A percentile compares a stretch with the other conserved stretches of the same genome.
phyloP scores from a whole-genome alignment of 352 stramenopile genomes.

The Phytophthora meadii region DNA sequence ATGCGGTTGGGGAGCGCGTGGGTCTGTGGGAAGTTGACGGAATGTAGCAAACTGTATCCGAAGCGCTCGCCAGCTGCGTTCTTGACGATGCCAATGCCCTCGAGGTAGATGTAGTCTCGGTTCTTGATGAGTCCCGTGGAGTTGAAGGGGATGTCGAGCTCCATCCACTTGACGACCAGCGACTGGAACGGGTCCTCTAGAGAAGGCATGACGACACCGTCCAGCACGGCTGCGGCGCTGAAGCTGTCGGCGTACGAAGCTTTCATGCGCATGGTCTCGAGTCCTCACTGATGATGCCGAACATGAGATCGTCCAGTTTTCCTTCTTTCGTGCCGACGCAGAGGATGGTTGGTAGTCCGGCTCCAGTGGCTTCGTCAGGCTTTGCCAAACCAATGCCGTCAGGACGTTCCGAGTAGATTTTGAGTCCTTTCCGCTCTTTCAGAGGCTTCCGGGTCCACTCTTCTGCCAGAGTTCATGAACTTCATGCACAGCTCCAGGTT shows the following conservation, averaged over 20 bases:
- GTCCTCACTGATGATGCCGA: conserved; percentile 12
- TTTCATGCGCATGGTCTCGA: conserved; percentile 12
- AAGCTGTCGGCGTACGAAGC: conserved; percentile 6
- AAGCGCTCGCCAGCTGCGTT: conserved; percentile 2
- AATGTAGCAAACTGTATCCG: conserved; percentile 7
- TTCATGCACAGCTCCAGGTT: conserved; percentile 8
- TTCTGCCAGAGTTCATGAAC: conserved; percentile 5
- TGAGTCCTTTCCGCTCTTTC: conserved; percentile 9
- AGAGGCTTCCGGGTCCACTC: conserved; percentile 9
- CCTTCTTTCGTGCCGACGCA: conserved; percentile 3
- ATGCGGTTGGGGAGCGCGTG: conserved; percentile 4
- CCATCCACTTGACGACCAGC: conserved; percentile 7
- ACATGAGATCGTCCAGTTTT: conserved; percentile 8
- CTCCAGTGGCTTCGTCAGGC: neutral
- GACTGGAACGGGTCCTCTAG: conserved; percentile 2
- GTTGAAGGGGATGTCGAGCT: conserved; percentile 12
- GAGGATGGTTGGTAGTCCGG: neutral
- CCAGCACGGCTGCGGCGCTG: conserved; percentile 3
- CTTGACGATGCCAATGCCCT: conserved; percentile 11
- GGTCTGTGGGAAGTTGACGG: conserved; percentile 6
- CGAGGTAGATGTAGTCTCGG: conserved; percentile 12
- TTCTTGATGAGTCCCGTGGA: conserved; percentile 12
- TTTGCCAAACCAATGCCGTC: neutral
- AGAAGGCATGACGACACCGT: conserved; percentile 5
- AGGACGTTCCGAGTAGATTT: conserved; percentile 3